Percentiles rank a stretch among this genome's conserved stretches.
These are phyloP conservation scores for Penicillium flavigenum DNA, from an alignment of 495 filamentous ascomycete species.

Conservation along the genomic window DNA sequence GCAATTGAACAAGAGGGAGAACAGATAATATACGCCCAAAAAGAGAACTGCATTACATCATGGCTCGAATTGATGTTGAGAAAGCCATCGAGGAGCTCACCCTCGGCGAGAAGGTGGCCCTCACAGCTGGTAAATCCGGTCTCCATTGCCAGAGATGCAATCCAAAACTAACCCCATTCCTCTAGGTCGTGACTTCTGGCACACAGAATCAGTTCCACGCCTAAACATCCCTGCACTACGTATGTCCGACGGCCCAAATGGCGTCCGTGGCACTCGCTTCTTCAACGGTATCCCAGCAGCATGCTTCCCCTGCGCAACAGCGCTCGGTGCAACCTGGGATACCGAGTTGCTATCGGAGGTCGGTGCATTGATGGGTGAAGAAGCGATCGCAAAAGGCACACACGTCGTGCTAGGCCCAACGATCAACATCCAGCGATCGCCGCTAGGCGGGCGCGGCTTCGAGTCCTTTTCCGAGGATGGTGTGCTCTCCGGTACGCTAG, in stretches of 20 bases:
- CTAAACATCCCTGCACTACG: slow-evolving; percentile 69
- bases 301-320: slow-evolving; percentile 68
- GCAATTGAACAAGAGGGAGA: background rate
- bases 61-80: slow-evolving; percentile 63
- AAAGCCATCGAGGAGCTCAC: slow-evolving; percentile 61
- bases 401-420: slow-evolving; percentile 74
- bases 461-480: slow-evolving; percentile 82
- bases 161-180: slow-evolving; percentile 5
- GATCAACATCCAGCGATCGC: slow-evolving; percentile 74
- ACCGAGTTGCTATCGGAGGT: slow-evolving; percentile 57
- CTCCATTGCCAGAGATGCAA: background rate
- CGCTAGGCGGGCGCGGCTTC: slow-evolving; percentile 75
- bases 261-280: slow-evolving; percentile 70
- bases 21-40: background rate
- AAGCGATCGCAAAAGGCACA: slow-evolving; percentile 67
- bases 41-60: slow-evolving; percentile 24
- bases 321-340: slow-evolving; percentile 72
- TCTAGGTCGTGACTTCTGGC: slow-evolving; percentile 73
- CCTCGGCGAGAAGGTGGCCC: slow-evolving; percentile 59
- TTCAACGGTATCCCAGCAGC: slow-evolving; percentile 68
- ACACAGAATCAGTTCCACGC: slow-evolving; percentile 64
- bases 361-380: slow-evolving; percentile 63
- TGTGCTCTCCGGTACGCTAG: slow-evolving; percentile 64
- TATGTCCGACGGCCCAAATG: slow-evolving; percentile 73
- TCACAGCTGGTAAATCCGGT: slow-evolving; percentile 52